Conservation (phyloP, 1,284 basidiomycete genomes). For the Ustilago cynodontis region DNA sequence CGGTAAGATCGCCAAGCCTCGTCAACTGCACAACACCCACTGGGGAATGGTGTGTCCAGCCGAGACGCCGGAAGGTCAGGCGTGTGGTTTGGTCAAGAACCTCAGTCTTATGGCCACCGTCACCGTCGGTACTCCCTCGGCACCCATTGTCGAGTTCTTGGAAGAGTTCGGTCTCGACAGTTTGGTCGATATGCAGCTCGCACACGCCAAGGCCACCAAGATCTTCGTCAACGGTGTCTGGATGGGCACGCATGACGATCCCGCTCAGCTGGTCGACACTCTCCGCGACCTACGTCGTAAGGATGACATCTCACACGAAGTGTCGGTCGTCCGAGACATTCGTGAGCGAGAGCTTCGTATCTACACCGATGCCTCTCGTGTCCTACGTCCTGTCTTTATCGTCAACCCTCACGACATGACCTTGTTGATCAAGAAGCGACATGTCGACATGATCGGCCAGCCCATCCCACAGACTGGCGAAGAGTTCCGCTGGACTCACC, state of each 20-base stretch:
- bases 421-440: slow-evolving; percentile 84
- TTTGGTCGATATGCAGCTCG: slow-evolving; percentile 65
- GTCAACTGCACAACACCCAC: slow-evolving; percentile 98
- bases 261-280: slow-evolving; percentile 89
- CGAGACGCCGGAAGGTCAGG: slow-evolving; percentile 98
- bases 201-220: slow-evolving; percentile 77
- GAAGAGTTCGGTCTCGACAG: slow-evolving; percentile 84
- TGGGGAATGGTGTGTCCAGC: slow-evolving; percentile 99
- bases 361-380: slow-evolving; percentile 96
- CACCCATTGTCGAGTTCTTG: slow-evolving; percentile 97
- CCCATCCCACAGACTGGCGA: slow-evolving; percentile 50
- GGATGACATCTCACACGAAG: slow-evolving; percentile 95
- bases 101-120: slow-evolving; percentile 97
- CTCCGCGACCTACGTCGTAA: slow-evolving; percentile 91
- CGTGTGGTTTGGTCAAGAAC: slow-evolving; percentile 99
- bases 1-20: slow-evolving; percentile 98
- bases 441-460: slow-evolving; percentile 79
- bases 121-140: slow-evolving; percentile 94
- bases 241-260: slow-evolving; percentile 99
- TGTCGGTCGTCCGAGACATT: slow-evolving; percentile 96
- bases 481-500: slow-evolving; percentile 81
- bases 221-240: slow-evolving; percentile 99
- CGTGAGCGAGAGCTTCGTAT: slow-evolving; percentile 92
- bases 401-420: slow-evolving; percentile 82
- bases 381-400: slow-evolving; percentile 95